phyloP scores from a whole-genome alignment of 2,329 filamentous ascomycete genomes.

The Fusarium sp. region DNA sequence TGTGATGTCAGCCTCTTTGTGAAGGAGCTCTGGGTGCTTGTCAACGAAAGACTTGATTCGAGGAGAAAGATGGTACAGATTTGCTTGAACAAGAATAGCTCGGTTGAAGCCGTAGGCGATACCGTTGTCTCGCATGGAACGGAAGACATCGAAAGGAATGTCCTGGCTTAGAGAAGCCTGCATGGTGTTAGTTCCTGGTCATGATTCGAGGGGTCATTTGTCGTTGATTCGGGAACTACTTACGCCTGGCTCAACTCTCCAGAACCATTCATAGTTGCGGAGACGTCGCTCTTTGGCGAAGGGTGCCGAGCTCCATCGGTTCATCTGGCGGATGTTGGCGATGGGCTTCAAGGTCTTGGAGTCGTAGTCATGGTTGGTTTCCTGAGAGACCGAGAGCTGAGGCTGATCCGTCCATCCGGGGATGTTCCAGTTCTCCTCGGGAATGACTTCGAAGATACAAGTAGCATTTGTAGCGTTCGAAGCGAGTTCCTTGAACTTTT shows the following conservation, averaged over 20 bases:
- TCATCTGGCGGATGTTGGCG: constrained; percentile 72
- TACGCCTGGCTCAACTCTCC: constrained; percentile 70
- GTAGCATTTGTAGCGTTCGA: constrained; percentile 76
- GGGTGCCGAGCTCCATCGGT: constrained; percentile 83
- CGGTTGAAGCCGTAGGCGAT: constrained; percentile 79
- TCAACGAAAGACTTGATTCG: constrained; percentile 59
- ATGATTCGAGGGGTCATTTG: neutral
- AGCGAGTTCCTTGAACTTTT: constrained; percentile 78
- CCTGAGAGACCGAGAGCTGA: neutral
- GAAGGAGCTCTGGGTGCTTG: constrained; percentile 55
- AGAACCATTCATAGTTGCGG: constrained; percentile 68
- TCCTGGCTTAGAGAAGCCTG: constrained; percentile 66
- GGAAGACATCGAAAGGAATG: constrained; percentile 87
- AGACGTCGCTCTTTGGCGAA: constrained; percentile 84
- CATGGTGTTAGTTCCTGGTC: constrained; percentile 15
- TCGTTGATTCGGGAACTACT: constrained; percentile 42
- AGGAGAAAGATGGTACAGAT: constrained; percentile 57
- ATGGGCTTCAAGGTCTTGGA: constrained; percentile 1
- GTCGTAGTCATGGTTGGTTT: neutral
- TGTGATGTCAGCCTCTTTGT: constrained; percentile 59
- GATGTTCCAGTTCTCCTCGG: constrained; percentile 80
- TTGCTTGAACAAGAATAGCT: constrained; percentile 58
- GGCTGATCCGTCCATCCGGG: constrained; percentile 53
- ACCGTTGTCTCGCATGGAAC: constrained; percentile 85
- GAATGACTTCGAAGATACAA: constrained; percentile 78